Evolutionary conservation across 2,329 filamentous ascomycete species (phyloP), one percentile per base, ranked within the genome.

Genomic region (Aspergillus pseudoglaucus): DNA sequence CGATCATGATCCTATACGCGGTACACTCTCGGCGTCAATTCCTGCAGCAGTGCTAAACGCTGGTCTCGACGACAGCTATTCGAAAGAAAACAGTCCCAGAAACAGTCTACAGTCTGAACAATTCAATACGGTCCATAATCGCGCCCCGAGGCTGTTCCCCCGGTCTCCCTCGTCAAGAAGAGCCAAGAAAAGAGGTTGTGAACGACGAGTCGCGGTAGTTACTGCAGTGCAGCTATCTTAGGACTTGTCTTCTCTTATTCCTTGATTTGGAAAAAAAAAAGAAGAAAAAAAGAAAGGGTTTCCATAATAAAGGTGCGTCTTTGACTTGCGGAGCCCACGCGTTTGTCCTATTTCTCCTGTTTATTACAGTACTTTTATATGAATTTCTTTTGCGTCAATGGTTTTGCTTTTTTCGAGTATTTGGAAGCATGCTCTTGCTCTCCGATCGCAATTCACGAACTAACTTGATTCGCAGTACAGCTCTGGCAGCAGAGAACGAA

Each of bases 191-290:
- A 30, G 25, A 30, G 25, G 25, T 30, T 30, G 25, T 30, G 25
- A 30, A 30, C 25, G 25, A 27, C 25, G 10, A 30, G 25, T 30
- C 25, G 25, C 25, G 10, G 25, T 30, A 30, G 25, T 30, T 51
- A 57, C 56, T 65, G 62, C 63, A 57, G 62, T 50, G 63, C 62
- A 65, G 63, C 57, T 59, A 56, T 49, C 49, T 53, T 30, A 4
- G 10, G 25, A 50, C 41, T 45, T 43, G 45, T 54, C 46, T 22
- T 47, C 46, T 58, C 53, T 46, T 42, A 52, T 51, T 10, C 12
- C 25, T 30, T 52, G 46, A 47, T 42, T 46, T 40, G 33, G 27
- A 46, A 52, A 43, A 23, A 41, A 40, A 32, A 51, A 20, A n/a
- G 12, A 27, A 25, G 41, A 17, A 30, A 38, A 30, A 33, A 43